Base-by-base conservation (phyloP, 2,329 filamentous ascomycete species). In the Trichoderma breve region DNA sequence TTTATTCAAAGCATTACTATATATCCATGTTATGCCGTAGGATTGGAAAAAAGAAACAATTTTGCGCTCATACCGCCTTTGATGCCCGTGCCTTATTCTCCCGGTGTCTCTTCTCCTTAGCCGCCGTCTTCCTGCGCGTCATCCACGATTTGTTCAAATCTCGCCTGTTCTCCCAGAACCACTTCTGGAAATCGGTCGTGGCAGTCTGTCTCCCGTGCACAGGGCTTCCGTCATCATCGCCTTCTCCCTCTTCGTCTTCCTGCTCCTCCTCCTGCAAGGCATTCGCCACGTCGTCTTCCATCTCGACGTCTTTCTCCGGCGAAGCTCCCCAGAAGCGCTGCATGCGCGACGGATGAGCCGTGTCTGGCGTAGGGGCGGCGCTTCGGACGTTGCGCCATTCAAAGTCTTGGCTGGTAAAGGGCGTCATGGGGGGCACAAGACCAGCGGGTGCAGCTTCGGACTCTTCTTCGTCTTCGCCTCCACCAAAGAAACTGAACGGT, bases 331-430 rank as follows among this genome's bases (percentile, higher is more conserved):
- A 90, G 30, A 91, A 85, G 74, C 86, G 84, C 77, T 91, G 91
- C 71, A 84, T 86, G 32, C 89, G 88, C 53, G 86, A 90, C 2
- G 93, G 90, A 73, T 94, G 90, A 2, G 94, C 94, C 0, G 96
- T 98, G 79, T 99, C 96, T 0, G 96, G 96, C 0, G 96, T 99
- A 0, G 96, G 96, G 3, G 96, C 96, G 6, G 94, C 94, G 79
- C 94, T 98, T 71, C 96, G 88, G n/a, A 93, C 79, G 65, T 88
- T 89, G 73, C 94, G 88, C 82, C 86, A 89, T 76, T 93, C 91
- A 34, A 95, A 85, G 75, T 98, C 95, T 75, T 91, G 88, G 74
- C 91, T 90, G 0, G 93, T 93, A 79, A 90, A 97, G 0, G 95
- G 95, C 0, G 95, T 98, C 81, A 94, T 89, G 14, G 94, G 95